These are phyloP conservation scores for Elsinoe perseae DNA, from an alignment of 2,329 filamentous ascomycete genomes.

Conservation along the genomic window DNA sequence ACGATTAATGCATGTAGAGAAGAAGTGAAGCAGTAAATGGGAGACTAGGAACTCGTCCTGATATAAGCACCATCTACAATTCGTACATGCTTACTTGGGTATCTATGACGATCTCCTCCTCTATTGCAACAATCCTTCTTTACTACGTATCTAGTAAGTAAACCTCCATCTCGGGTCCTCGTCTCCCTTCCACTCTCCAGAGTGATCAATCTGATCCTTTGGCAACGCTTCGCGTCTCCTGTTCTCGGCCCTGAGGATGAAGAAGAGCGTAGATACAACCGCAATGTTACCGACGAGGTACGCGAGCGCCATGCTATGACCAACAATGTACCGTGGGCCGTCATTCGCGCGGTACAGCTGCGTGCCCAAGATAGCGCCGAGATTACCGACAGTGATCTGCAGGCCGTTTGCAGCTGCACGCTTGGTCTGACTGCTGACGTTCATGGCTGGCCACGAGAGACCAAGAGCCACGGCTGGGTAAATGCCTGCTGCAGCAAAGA, in stretches of 20 bases:
- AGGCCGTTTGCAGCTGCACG: slow-evolving; percentile 60
- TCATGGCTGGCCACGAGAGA: slow-evolving; percentile 63
- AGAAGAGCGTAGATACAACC: slow-evolving; percentile 48
- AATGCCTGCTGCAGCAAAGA: slow-evolving; percentile 49
- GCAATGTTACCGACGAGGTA: slow-evolving; percentile 54
- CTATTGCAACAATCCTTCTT: neutral
- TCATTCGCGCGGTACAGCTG: slow-evolving; percentile 58
- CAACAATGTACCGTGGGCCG: slow-evolving; percentile 56
- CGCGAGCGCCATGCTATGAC: slow-evolving; percentile 58
- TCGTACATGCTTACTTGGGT: neutral
- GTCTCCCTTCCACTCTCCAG: slow-evolving; percentile 54
- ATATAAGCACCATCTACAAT: neutral
- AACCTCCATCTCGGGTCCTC: slow-evolving; percentile 60
- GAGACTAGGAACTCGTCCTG: too few species aligned
- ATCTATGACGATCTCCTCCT: neutral
- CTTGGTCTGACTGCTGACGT: slow-evolving; percentile 64
- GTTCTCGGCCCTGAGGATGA: slow-evolving; percentile 53
- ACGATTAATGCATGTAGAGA: too few species aligned
- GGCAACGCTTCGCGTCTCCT: slow-evolving; percentile 39
- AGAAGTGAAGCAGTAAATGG: too few species aligned
- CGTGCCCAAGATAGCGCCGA: slow-evolving; percentile 61
- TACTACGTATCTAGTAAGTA: slow-evolving; percentile 19
- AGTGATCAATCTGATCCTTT: slow-evolving; percentile 41
- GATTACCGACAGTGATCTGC: slow-evolving; percentile 64
- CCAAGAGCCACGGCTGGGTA: slow-evolving; percentile 58